Base-by-base conservation (phyloP, 495 filamentous ascomycete genomes). In the Elaphomyces granulatus region DNA sequence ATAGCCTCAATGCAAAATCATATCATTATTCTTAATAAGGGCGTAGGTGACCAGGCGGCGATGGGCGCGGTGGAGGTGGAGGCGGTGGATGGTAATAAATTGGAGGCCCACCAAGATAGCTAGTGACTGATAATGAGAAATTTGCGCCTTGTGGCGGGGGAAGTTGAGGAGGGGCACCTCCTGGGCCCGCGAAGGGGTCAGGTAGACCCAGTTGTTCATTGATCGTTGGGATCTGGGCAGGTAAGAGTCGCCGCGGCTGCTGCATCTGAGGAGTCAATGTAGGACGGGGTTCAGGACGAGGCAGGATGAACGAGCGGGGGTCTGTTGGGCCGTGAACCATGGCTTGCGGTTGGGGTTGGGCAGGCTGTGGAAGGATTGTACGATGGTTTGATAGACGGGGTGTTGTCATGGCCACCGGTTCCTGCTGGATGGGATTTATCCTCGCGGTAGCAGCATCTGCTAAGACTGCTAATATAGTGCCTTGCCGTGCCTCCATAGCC, bases 141-240 rank as follows among this genome's bases (percentile, higher is more conserved):
- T 62, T 61, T 0, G 60, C 63, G 6, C 61, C 61, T 15, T 56
- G 56, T 6, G 62, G 62, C 15, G 62, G 62, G 3, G 62, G 62
- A 9, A 64, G 55, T 37, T 58, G 60, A 19, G 62, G 62, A 9
- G 55, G 60, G 1, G 60, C 62, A 31, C 51, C 45, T 55, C 49
- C n/a, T n/a, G n/a, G n/a, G 8, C 45, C 32, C 15, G 55, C 39
- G 43, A 64, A 63, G 4, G 57, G 59, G 32, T 63, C 59, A 6
- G 60, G 62, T 20, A 63, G 41, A 17, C 54, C 56, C 36, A 59
- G 41, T 30, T 48, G 44, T 32, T 56, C 50, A 18, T 43, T 47
- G 41, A 56, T 52, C 15, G 49, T 44, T 20, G 47, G 49, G 18
- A 52, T 50, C 30, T 50, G 53, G 3, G 60, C 60, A 12, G 62